Conservation (phyloP, 2,329 filamentous ascomycete genomes). For the Didymella exigua region DNA sequence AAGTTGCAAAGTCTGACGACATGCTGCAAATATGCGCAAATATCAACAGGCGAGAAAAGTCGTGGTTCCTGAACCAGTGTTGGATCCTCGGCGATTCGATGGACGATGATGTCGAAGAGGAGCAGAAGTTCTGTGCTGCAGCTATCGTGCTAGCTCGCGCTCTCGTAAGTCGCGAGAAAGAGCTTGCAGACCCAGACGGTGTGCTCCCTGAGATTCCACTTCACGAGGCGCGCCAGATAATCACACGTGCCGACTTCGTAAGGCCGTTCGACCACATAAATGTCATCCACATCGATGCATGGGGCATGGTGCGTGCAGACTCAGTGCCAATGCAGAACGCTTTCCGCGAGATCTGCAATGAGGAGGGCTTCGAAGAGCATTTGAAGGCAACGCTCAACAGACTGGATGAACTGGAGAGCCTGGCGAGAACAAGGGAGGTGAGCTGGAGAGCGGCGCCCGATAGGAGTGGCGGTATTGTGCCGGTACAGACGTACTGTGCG, state of each 20-base stretch:
- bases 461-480: conserved; percentile 38
- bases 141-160: conserved; percentile 91
- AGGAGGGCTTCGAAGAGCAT: conserved; percentile 79
- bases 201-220: conserved; percentile 69
- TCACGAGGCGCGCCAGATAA: conserved; percentile 66
- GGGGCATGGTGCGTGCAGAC: conserved; percentile 85
- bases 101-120: conserved; percentile 98
- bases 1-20: conserved; percentile 79
- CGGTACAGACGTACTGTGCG: conserved; percentile 37
- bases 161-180: conserved; percentile 78
- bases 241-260: conserved; percentile 94
- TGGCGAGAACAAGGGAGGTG: conserved; percentile 87
- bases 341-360: conserved; percentile 77
- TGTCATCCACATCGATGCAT: conserved; percentile 89
- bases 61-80: conserved; percentile 78
- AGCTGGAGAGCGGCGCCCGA: conserved; percentile 76
- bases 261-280: conserved; percentile 89
- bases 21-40: conserved; percentile 80
- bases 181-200: conserved; percentile 66
- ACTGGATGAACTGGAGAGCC: conserved; percentile 87
- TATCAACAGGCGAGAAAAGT: conserved; percentile 73
- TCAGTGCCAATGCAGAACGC: conserved; percentile 95
- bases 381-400: conserved; percentile 81
- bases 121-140: conserved; percentile 94
- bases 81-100: conserved; percentile 76